Percentiles rank a stretch among this genome's conserved stretches.
Evolutionary conservation across 495 filamentous ascomycete genomes (phyloP).

Genomic region (Penicillium canariense): DNA sequence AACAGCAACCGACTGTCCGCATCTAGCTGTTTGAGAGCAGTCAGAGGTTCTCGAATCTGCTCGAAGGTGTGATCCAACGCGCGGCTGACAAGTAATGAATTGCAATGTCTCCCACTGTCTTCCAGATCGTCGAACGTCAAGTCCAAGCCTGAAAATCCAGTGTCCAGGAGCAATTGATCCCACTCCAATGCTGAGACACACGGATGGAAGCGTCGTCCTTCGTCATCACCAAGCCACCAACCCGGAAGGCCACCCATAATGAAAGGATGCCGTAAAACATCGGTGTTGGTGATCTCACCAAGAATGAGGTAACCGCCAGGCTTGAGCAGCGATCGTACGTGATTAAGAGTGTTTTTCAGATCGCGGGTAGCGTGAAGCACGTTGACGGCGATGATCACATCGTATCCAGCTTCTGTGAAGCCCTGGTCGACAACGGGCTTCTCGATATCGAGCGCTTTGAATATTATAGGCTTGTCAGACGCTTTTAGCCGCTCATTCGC

Average conservation of each 20-base stretch:
- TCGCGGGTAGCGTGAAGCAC: slow-evolving; percentile 18
- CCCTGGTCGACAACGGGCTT: slow-evolving; percentile 35
- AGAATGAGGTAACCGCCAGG: slow-evolving; percentile 42
- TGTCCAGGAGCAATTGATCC: background rate
- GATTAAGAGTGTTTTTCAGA: slow-evolving; percentile 5
- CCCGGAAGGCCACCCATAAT: background rate
- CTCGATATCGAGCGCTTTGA: slow-evolving; percentile 41
- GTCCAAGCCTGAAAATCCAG: background rate
- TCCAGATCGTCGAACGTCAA: too few relatives aligned
- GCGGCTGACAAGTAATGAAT: too few relatives aligned
- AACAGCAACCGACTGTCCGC: too few relatives aligned
- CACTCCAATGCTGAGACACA: background rate
- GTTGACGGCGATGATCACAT: slow-evolving; percentile 20
- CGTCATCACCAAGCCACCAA: background rate
- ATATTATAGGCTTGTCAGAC: slow-evolving; percentile 31
- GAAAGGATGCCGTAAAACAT: background rate
- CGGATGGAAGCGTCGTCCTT: background rate
- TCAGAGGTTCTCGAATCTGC: too few relatives aligned
- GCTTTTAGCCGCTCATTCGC: slow-evolving; percentile 14
- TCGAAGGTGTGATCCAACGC: too few relatives aligned
- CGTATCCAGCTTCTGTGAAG: slow-evolving; percentile 36
- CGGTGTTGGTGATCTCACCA: background rate
- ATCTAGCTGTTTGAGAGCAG: too few relatives aligned
- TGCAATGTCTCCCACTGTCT: too few relatives aligned
- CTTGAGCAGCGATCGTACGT: slow-evolving; percentile 34